Base-by-base conservation (phyloP, 768 basidiomycete species). In the Rhodotorula paludigena region DNA sequence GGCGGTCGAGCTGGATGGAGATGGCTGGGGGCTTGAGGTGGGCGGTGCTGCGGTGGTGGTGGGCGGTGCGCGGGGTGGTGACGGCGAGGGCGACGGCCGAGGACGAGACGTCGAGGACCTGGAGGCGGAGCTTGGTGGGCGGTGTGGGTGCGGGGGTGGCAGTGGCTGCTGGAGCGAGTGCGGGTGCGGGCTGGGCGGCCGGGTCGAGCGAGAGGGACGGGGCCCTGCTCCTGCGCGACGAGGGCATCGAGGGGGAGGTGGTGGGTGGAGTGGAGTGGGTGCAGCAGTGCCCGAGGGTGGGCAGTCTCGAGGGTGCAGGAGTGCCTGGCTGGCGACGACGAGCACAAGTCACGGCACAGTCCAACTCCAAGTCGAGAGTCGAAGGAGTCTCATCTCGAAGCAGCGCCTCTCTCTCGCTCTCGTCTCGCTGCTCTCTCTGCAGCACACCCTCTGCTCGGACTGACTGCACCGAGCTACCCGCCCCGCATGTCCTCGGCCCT, bases 71-170 rank as follows among this genome's bases (percentile, higher is more conserved):
- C n/a, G 57, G 63, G 23, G 71, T 68, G 48, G 60, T 60, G 36
- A 72, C 71, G 20, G 66, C 63, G 16, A 72, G 54, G 18, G 71
- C 66, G 38, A 72, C 66, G 25, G 66, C 66, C 5, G 71, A 68
- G n/a, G 60, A 48, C 9, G 71, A 66, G 6, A 72, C 64, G 64
- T 72, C 71, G 51, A 72, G 60, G 25, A 72, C 66, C 30, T 72
- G 28, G 28, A 71, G 66, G 20, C 54, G 47, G 20, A 60, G 35
- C 16, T 25, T 25, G 33, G 35, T 23, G 39, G 47, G 28, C 23
- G 10, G 38, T 2, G 55, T 5, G 25, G 8, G 36, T 7, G 18
- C 10, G 15, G 10, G 59, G 5, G 9, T 30, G 47, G 3, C 54
- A 49, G 23, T 53, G 39, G 11, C 54, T 49, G 0, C 49, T 18